These are phyloP conservation scores for Rhododendron henanense DNA, from an alignment of 148 eudicot genomes.

Conservation along the genomic window DNA sequence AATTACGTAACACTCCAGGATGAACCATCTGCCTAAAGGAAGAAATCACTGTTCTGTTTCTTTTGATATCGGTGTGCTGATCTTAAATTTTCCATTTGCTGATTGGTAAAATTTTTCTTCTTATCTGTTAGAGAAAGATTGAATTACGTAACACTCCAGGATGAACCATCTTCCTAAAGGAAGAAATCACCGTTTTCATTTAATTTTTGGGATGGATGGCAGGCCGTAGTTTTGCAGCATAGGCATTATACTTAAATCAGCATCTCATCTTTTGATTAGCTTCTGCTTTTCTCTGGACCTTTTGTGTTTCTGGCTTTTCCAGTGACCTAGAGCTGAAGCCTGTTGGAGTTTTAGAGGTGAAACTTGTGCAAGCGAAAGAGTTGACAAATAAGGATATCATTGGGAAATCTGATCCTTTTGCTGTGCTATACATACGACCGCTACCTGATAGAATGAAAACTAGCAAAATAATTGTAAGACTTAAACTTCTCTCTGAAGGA, in stretches of 20 bases:
- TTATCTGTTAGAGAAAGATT: not conserved
- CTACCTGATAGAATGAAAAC: slow-evolving; percentile 72
- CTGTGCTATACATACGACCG: slow-evolving; percentile 75
- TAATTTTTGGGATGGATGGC: not conserved
- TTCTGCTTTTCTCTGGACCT: slow-evolving; percentile 5
- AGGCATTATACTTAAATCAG: not conserved
- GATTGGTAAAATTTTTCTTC: not conserved
- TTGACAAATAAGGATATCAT: slow-evolving; percentile 88
- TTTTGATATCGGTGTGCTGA: not conserved
- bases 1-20: not conserved
- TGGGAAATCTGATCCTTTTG: slow-evolving; percentile 99
- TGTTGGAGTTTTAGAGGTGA: slow-evolving; percentile 87
- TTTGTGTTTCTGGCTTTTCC: slow-evolving; percentile 7
- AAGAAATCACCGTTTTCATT: not conserved
- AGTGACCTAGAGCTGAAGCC: slow-evolving; percentile 97
- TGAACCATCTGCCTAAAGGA: not conserved
- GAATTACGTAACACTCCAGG: not conserved
- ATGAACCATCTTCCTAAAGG: not conserved
- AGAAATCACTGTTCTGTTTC: not conserved
- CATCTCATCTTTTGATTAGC: not conserved
- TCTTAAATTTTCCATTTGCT: not conserved
- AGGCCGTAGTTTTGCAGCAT: not conserved
- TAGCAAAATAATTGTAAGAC: slow-evolving; percentile 84
- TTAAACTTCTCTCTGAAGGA: not conserved
- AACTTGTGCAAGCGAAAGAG: slow-evolving; percentile 93